Base-by-base conservation (phyloP, 176 grass and related monocot species). In the Alloteropsis semialata region DNA sequence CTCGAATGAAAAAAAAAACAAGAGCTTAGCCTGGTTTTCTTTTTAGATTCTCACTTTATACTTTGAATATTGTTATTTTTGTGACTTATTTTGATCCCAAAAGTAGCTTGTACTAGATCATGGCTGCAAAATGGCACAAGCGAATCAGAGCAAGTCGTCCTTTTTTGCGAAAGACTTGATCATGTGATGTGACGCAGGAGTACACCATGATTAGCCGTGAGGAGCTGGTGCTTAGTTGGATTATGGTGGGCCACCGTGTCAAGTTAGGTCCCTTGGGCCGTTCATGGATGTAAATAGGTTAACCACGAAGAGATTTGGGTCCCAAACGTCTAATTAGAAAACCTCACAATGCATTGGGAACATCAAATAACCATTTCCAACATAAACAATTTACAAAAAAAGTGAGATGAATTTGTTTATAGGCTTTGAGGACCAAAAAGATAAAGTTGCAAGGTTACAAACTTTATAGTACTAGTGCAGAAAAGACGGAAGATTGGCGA, bases 271-370 rank as follows among this genome's bases (percentile, higher is more conserved):
- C 19, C 1, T 10, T 41, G 61, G 38, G 33, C 8, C 69, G 17
- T 30, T 75, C 69, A 18, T 34, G 18, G 81, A 89, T 75, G 76
- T 58, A 43, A 69, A 60, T 33, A 49, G 60, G 25, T 62, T 63
- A 81, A 42, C 61, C 50, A n/a, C n/a, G n/a, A n/a, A n/a, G n/a
- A 61, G 30, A 51, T 61, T 30, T 11, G 6, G 65, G 15, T 28
- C 42, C 63, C 69, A 34, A 64, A 36, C 21, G 8, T 28, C 53
- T 55, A n/a, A 54, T n/a, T 3, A 60, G 27, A 13, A 17, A 85
- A 71, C 38, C 38, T 77, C 48, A 18, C 4, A 12, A 21, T 7
- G 5, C 45, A 68, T 44, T n/a, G 32, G 55, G 29, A 54, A 14
- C 18, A 74, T 5, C 18, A 19, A n/a, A 8, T 3, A 53, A 15